phyloP scores from a whole-genome alignment of 1,139 yeast species.

The Hyphopichia khmerensis region DNA sequence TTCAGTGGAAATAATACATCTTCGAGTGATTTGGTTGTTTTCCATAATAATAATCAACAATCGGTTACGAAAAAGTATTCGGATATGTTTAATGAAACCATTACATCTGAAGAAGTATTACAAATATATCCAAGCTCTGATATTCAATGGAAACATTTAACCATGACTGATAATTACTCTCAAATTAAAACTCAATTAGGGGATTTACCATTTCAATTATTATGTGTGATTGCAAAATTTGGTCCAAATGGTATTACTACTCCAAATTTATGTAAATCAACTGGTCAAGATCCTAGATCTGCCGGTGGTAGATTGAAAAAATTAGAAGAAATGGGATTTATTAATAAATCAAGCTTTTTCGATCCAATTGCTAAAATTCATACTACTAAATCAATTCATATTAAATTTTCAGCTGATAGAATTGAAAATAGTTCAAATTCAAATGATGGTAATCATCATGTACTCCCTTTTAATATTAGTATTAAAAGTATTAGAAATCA shows the following conservation, averaged over 20 bases:
- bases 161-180: slow-evolving; percentile 37
- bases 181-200: slow-evolving; percentile 34
- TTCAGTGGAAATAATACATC: slow-evolving; percentile 14
- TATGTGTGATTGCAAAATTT: slow-evolving; percentile 52
- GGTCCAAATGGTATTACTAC: slow-evolving; percentile 59
- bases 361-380: slow-evolving; percentile 47
- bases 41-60: slow-evolving; percentile 12
- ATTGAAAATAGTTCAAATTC: slow-evolving; percentile 22
- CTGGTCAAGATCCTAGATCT: slow-evolving; percentile 74
- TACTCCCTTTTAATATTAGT: slow-evolving; percentile 22
- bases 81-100: neutral
- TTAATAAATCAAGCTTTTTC: slow-evolving; percentile 41
- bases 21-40: slow-evolving; percentile 9
- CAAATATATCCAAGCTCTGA: slow-evolving; percentile 35
- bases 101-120: slow-evolving; percentile 10
- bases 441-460: slow-evolving; percentile 23
- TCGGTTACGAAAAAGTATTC: slow-evolving; percentile 19
- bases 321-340: slow-evolving; percentile 48
- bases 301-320: slow-evolving; percentile 60
- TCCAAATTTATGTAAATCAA: slow-evolving; percentile 50
- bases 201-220: slow-evolving; percentile 40
- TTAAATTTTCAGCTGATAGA: slow-evolving; percentile 37
- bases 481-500: slow-evolving; percentile 26
- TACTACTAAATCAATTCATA: slow-evolving; percentile 49
- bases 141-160: slow-evolving; percentile 42